Conservation (phyloP, 1,284 basidiomycete genomes). For the Trametes sp. region DNA sequence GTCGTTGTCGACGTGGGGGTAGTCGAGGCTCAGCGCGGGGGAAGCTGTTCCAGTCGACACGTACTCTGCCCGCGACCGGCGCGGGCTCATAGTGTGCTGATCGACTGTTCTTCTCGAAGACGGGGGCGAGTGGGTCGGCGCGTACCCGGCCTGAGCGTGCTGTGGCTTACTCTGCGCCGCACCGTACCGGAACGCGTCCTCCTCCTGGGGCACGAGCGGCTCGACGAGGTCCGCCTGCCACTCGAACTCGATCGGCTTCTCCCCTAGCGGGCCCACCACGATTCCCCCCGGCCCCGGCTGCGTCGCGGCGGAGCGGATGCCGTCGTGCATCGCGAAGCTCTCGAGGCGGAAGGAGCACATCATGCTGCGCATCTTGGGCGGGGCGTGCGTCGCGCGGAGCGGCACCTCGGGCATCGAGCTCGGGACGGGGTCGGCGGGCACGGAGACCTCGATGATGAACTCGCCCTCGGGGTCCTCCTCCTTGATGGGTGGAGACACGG, state of each 20-base stretch:
- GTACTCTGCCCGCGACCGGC: conserved; percentile 1
- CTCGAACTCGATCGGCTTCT: conserved; percentile 36
- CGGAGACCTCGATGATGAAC: conserved; percentile 44
- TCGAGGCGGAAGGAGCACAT: conserved; percentile 81
- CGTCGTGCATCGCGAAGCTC: conserved; percentile 74
- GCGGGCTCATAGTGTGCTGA: not conserved
- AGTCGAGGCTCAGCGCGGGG: conserved; percentile 24
- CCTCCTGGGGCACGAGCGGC: conserved; percentile 29
- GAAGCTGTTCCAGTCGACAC: conserved; percentile 13
- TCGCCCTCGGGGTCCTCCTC: conserved; percentile 33
- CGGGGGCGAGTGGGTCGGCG: not conserved
- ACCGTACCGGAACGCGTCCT: conserved; percentile 10
- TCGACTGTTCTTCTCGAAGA: not conserved
- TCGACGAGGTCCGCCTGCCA: conserved; percentile 37
- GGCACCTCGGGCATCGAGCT: conserved; percentile 65
- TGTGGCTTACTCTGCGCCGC: not conserved
- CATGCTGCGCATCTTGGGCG: conserved; percentile 69
- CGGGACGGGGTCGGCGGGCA: conserved; percentile 31
- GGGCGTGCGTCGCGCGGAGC: conserved; percentile 74
- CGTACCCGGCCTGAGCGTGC: not conserved
- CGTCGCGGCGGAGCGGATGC: conserved; percentile 40
- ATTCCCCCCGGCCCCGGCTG: conserved; percentile 36
- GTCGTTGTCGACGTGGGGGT: conserved; percentile 20
- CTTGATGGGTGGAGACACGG: conserved; percentile 24
- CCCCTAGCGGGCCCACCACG: conserved; percentile 39